Evolutionary conservation across 1,284 basidiomycete species (phyloP).

Genomic region (Ganoderma sp.): DNA sequence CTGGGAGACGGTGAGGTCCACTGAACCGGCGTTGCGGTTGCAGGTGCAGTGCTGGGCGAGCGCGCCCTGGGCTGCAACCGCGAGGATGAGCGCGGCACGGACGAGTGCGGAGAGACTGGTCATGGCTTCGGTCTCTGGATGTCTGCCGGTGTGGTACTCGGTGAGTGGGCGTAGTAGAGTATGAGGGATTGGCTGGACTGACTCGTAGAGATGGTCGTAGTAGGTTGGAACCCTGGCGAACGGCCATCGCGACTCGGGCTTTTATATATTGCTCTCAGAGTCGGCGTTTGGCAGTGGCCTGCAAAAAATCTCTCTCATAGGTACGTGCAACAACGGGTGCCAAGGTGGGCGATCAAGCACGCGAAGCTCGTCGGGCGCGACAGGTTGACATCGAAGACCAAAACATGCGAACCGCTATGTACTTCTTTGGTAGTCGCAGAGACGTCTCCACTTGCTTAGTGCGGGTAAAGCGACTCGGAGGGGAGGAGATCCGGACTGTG

Average conservation of each 20-base stretch:
- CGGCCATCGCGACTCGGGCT: conserved; percentile 3
- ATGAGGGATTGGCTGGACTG: not conserved
- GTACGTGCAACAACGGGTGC: conserved; percentile 1
- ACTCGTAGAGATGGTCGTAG: not conserved
- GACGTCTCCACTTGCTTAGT: too few species aligned
- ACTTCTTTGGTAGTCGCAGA: too few species aligned
- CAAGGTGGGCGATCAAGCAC: not conserved
- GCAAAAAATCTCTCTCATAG: not conserved
- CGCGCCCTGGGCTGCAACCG: not conserved
- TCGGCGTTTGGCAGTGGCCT: not conserved
- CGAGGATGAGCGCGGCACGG: conserved; percentile 4
- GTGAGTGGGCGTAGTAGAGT: conserved; percentile 2
- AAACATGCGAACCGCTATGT: not conserved
- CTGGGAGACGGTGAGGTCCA: not conserved
- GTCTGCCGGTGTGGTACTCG: not conserved
- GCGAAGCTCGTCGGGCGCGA: not conserved
- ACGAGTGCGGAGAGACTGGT: conserved; percentile 4
- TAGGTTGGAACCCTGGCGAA: conserved; percentile 1
- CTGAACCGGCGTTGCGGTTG: not conserved
- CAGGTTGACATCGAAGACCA: conserved; percentile 2
- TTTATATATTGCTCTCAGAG: conserved; percentile 1
- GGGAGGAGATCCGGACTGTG: too few species aligned
- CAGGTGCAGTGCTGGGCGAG: conserved; percentile 4
- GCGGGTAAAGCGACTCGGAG: too few species aligned
- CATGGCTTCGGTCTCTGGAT: conserved; percentile 1